A percentile compares a stretch with the other conserved stretches of the same genome.
Conservation (phyloP, 805 yeast genomes). For the Candida odintsovae region DNA sequence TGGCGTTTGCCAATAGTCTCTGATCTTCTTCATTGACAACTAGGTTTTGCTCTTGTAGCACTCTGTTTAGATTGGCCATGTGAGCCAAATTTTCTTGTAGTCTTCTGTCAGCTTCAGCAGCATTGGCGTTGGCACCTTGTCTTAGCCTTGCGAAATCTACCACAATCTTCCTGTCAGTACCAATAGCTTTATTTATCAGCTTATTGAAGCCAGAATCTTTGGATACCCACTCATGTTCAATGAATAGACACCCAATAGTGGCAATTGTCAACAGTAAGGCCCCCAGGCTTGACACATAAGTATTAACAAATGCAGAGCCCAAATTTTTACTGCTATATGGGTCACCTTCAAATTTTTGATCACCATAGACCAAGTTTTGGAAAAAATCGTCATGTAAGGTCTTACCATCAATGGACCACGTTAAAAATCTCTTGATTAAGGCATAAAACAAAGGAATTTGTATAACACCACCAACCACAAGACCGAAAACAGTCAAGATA, state of each 20-base stretch:
- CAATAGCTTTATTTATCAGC: constrained; percentile 53
- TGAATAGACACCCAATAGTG: constrained; percentile 41
- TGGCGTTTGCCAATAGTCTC: constrained; percentile 3
- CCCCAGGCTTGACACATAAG: constrained; percentile 22
- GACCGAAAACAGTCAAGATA: constrained; percentile 15
- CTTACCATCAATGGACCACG: constrained; percentile 51
- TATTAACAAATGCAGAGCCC: not conserved
- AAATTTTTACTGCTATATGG: constrained; percentile 10
- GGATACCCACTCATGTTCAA: constrained; percentile 66
- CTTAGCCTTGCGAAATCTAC: not conserved
- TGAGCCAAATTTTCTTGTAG: constrained; percentile 2
- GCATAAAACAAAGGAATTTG: constrained; percentile 59
- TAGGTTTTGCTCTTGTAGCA: not conserved
- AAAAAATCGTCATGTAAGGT: constrained; percentile 34
- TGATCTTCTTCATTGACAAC: not conserved
- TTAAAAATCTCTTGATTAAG: constrained; percentile 44
- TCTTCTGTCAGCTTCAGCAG: not conserved
- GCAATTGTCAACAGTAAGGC: constrained; percentile 36
- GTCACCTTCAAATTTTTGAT: constrained; percentile 11
- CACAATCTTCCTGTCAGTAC: constrained; percentile 27
- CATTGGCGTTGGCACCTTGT: not conserved
- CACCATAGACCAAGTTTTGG: constrained; percentile 22
- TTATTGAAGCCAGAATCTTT: constrained; percentile 64
- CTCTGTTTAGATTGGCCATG: constrained; percentile 4
- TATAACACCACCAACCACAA: constrained; percentile 35